Base-by-base conservation (phyloP, 2,329 filamentous ascomycete species). In the Microcyclosporella mali region DNA sequence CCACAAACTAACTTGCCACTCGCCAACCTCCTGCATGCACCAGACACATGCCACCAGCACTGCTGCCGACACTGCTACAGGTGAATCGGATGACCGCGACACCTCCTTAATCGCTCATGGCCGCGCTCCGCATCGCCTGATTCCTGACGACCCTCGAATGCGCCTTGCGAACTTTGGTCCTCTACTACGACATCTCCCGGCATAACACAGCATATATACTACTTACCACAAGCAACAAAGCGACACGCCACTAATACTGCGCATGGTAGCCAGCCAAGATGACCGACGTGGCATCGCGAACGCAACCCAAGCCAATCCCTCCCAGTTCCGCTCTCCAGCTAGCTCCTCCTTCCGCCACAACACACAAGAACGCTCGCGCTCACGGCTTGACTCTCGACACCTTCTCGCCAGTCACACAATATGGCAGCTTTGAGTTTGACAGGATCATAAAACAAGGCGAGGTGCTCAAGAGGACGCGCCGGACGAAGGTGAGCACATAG, bases 391-490 rank as follows among this genome's bases (percentile, higher is more conserved):
- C 70, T 18, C 61, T 83, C 33, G 80, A 85, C 52, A 74, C 81
- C 12, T 81, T 88, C 59, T 92, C 87, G 21, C 87, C 88, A 3
- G 88, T 97, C 51, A 94, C 90, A 62, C 84, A 94, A 66, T 89
- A 94, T 66, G 92, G 92, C 50, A 92, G 88, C 66, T 98, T 95
- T 64, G 89, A 92, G 60, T 94, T 94, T 60, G 92, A 98, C 66
- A 83, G 88, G 38, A 86, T 97, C 42, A 77, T 97, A 64, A 97
- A 94, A 70, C 81, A 84, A 44, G 89, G 90, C 46, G 84, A 84
- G 54, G 81, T 95, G 30, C 78, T 85, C 60, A 94, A 94, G 68
- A 81, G 90, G 55, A 94, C 88, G 14, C 84, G 89, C 57, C 95
- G 90, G 72, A 97, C 90, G 47, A 95, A 94, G 82, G 87, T 88